Percentiles rank a stretch among this genome's conserved stretches.
Conservation (phyloP, 306 rosid species). For the Hippophae gyantsensis region DNA sequence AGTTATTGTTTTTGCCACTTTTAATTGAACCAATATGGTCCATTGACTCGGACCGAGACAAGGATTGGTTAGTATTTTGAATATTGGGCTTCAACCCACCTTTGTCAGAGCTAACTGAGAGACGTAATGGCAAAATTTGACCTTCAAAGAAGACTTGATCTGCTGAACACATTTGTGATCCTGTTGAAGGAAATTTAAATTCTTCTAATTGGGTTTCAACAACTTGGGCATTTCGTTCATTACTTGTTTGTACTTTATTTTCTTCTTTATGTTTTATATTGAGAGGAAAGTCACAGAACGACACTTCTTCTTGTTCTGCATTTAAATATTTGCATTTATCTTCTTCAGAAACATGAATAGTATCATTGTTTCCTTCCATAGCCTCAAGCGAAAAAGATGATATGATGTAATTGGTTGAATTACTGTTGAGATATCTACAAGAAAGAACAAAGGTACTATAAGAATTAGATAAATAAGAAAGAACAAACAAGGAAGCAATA, state of each 20-base stretch:
- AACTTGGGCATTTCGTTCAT: background rate
- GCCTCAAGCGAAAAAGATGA: background rate
- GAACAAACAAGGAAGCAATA: background rate
- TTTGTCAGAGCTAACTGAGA: constrained; percentile 43
- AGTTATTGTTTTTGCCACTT: constrained; percentile 12
- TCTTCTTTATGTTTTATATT: constrained; percentile 15
- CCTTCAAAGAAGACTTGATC: constrained; percentile 81
- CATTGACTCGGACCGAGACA: constrained; percentile 31
- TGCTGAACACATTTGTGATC: constrained; percentile 57
- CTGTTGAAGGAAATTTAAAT: constrained; percentile 44
- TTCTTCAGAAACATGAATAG: constrained; percentile 4
- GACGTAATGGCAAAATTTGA: constrained; percentile 58
- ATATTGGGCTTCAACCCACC: constrained; percentile 10
- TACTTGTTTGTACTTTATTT: constrained; percentile 9
- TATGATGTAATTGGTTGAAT: constrained; percentile 1
- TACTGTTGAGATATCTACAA: constrained; percentile 8
- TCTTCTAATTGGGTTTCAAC: constrained; percentile 36
- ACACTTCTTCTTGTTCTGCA: constrained; percentile 39
- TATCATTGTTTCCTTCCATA: constrained; percentile 32
- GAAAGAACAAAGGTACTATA: constrained; percentile 8
- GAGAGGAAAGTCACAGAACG: constrained; percentile 66
- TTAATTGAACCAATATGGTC: constrained; percentile 31
- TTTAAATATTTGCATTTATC: constrained; percentile 11
- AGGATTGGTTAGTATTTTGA: constrained; percentile 8
- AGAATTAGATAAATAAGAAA: constrained; percentile 1